phyloP scores from a whole-genome alignment of 176 grass and related monocot species.

The Oryza meridionalis region DNA sequence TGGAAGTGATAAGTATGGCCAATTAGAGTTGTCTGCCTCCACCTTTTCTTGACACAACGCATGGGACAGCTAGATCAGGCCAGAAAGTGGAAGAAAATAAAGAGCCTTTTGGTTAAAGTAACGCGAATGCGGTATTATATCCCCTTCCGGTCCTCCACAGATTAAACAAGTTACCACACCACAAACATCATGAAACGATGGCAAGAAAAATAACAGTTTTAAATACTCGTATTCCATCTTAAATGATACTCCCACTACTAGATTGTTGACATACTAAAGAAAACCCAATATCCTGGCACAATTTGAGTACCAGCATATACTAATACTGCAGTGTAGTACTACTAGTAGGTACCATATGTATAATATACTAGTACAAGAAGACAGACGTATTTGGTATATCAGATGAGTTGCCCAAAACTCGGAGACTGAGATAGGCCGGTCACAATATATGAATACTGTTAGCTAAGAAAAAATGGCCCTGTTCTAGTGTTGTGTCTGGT shows the following conservation, averaged over 20 bases:
- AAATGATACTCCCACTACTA: background rate
- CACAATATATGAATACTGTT: background rate
- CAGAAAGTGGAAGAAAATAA: slow-evolving; percentile 34
- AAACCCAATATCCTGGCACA: slow-evolving; percentile 25
- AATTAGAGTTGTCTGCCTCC: slow-evolving; percentile 44
- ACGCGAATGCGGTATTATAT: slow-evolving; percentile 26
- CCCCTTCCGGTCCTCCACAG: background rate
- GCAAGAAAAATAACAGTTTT: background rate
- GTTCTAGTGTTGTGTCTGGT: background rate
- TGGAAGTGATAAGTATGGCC: slow-evolving; percentile 26
- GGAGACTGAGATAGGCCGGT: slow-evolving; percentile 23
- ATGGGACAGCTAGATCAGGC: slow-evolving; percentile 38
- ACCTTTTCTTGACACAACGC: slow-evolving; percentile 9
- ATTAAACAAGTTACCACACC: slow-evolving; percentile 35
- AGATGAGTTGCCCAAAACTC: background rate
- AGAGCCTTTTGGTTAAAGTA: slow-evolving; percentile 39
- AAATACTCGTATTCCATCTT: background rate
- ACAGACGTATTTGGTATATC: background rate
- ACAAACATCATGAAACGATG: slow-evolving; percentile 25
- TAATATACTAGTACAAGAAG: background rate
- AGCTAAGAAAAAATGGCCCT: background rate
- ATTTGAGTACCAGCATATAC: background rate
- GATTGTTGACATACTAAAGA: background rate
- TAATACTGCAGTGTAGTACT: background rate
- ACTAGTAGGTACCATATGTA: background rate